Percentiles rank a stretch among this genome's conserved stretches.
These are phyloP conservation scores for Quercus phellos DNA, from an alignment of 331 rosid genomes.

Conservation along the genomic window DNA sequence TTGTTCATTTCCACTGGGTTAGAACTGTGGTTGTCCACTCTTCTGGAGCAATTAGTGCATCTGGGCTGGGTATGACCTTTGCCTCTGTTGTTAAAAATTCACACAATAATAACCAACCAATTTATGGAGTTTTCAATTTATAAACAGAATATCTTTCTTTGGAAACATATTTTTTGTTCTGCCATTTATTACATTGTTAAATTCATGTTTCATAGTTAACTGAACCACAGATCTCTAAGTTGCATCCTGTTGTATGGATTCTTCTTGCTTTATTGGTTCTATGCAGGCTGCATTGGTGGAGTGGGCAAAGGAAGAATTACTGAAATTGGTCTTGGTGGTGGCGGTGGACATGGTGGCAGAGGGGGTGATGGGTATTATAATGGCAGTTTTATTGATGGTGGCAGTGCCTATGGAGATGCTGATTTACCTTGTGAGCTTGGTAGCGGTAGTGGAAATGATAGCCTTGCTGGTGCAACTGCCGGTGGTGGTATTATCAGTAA, in stretches of 20 bases:
- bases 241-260: constrained; percentile 17
- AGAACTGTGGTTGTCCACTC: constrained; percentile 50
- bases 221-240: background rate
- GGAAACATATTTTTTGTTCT: background rate
- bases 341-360: constrained; percentile 94
- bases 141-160: background rate
- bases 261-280: constrained; percentile 14
- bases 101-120: background rate
- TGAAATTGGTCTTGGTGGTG: constrained; percentile 74
- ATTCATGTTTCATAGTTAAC: background rate
- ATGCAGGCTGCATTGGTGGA: constrained; percentile 87
- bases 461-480: constrained; percentile 60
- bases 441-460: constrained; percentile 88
- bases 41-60: constrained; percentile 71
- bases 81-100: constrained; percentile 1
- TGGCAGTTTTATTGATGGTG: constrained; percentile 67
- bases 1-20: constrained; percentile 89
- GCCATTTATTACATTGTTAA: constrained; percentile 3
- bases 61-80: constrained; percentile 72
- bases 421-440: constrained; percentile 97
- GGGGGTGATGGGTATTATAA: constrained; percentile 81
- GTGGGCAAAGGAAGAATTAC: constrained; percentile 64
- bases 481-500: constrained; percentile 98
- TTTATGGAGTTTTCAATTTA: background rate
- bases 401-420: constrained; percentile 67